phyloP scores from a whole-genome alignment of 257 asterid genomes.

The Solanum stenotomum region DNA sequence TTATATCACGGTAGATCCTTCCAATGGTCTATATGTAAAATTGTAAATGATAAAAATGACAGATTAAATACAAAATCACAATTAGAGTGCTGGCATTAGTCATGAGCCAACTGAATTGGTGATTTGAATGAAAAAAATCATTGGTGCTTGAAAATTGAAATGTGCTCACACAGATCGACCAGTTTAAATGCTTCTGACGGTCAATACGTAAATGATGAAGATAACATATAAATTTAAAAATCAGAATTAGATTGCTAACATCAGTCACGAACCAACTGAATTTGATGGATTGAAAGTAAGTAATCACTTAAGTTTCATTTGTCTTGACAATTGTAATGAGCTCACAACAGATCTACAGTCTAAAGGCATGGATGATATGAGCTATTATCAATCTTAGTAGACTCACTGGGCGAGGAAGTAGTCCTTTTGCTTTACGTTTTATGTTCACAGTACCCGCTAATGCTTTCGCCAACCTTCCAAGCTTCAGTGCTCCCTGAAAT shows the following conservation, averaged over 20 bases:
- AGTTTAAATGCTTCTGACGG: neutral
- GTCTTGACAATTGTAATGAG: neutral
- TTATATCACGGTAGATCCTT: neutral
- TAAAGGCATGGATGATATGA: neutral
- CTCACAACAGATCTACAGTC: neutral
- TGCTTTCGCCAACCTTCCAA: conserved; percentile 71
- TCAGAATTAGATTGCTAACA: neutral
- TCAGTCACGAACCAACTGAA: neutral
- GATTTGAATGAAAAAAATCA: neutral
- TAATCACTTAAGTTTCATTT: neutral
- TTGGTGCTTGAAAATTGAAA: neutral
- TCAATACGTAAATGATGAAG: neutral
- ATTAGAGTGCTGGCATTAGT: neutral
- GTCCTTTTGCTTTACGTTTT: conserved; percentile 80
- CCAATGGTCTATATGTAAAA: neutral
- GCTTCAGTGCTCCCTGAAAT: conserved; percentile 78
- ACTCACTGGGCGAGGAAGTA: conserved; percentile 96
- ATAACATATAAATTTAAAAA: neutral
- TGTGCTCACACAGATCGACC: neutral
- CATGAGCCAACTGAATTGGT: neutral
- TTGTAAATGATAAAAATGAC: neutral
- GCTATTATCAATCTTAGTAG: conserved; percentile 1
- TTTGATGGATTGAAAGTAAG: neutral
- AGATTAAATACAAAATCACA: neutral
- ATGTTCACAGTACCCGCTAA: conserved; percentile 67